A percentile compares a stretch with the other conserved stretches of the same genome.
These are phyloP conservation scores for Penicillium odoratum DNA, from an alignment of 495 filamentous ascomycete genomes.

Conservation along the genomic window DNA sequence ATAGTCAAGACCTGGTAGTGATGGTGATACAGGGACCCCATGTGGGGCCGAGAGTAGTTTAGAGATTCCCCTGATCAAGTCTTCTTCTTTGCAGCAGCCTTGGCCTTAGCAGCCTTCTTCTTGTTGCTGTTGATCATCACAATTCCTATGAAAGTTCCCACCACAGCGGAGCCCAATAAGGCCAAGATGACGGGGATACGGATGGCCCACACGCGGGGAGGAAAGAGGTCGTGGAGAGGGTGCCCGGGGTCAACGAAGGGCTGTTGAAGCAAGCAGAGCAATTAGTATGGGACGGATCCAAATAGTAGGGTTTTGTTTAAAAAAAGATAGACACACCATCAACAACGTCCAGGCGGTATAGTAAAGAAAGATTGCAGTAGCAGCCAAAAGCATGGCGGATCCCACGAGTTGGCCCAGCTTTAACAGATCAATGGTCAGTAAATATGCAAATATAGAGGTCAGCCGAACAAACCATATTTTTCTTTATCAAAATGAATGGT, in stretches of 20 bases:
- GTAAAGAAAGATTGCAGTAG: slow-evolving; percentile 95
- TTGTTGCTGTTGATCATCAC: slow-evolving; percentile 99
- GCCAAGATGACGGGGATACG: slow-evolving; percentile 96
- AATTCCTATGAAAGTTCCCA: slow-evolving; percentile 92
- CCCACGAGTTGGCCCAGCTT: slow-evolving; percentile 96
- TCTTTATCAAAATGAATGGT: slow-evolving; percentile 21
- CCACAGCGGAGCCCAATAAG: slow-evolving; percentile 86
- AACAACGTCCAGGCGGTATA: slow-evolving; percentile 97
- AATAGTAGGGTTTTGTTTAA: background rate
- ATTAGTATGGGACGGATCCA: background rate
- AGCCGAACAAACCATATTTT: slow-evolving; percentile 22
- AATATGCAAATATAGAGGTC: background rate
- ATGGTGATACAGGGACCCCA: slow-evolving; percentile 15
- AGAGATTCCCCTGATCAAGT: slow-evolving; percentile 32
- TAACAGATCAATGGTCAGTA: background rate
- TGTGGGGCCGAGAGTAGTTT: slow-evolving; percentile 10
- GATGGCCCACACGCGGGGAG: slow-evolving; percentile 96
- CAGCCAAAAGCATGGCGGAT: slow-evolving; percentile 95
- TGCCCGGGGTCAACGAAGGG: slow-evolving; percentile 96
- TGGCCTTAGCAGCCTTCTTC: slow-evolving; percentile 94
- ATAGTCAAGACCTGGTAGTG: background rate
- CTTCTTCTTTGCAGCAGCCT: slow-evolving; percentile 71
- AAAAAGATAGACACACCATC: slow-evolving; percentile 63
- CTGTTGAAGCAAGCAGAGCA: slow-evolving; percentile 41
- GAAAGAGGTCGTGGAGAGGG: slow-evolving; percentile 92